A percentile compares a stretch with the other conserved stretches of the same genome.
Evolutionary conservation across 805 yeast genomes (phyloP).

Genomic region (Brettanomyces nanus): DNA sequence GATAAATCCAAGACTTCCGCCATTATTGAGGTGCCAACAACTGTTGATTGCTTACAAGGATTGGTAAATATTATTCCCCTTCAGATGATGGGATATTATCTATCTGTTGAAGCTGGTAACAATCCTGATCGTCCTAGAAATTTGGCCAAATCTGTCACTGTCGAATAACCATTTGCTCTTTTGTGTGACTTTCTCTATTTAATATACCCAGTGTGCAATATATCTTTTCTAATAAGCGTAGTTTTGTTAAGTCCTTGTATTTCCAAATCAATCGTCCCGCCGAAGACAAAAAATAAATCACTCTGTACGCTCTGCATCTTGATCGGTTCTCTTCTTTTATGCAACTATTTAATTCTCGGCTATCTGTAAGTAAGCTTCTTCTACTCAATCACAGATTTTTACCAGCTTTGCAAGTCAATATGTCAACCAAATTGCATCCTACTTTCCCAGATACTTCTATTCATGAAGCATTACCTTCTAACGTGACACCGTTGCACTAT

Average conservation of each 20-base stretch:
- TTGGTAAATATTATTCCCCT: slow-evolving; percentile 87
- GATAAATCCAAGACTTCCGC: slow-evolving; percentile 50
- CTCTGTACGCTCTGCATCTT: no score
- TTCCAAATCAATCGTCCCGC: no score
- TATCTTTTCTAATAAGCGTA: no score
- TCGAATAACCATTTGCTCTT: slow-evolving; percentile 46
- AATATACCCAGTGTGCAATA: not conserved
- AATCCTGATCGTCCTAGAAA: slow-evolving; percentile 99
- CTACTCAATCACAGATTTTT: no score
- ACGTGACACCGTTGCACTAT: slow-evolving; percentile 70
- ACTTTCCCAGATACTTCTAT: slow-evolving; percentile 35
- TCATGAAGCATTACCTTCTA: slow-evolving; percentile 31
- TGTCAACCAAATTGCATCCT: no score
- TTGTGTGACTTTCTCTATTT: not conserved
- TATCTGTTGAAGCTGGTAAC: slow-evolving; percentile 89
- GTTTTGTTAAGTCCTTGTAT: no score
- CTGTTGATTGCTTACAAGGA: slow-evolving; percentile 98
- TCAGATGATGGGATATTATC: slow-evolving; percentile 94
- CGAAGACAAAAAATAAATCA: no score
- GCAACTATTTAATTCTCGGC: no score
- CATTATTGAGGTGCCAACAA: slow-evolving; percentile 83
- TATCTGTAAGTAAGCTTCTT: no score
- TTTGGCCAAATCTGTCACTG: slow-evolving; percentile 97
- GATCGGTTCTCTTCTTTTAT: no score
- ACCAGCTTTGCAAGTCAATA: no score